phyloP scores from a whole-genome alignment of 2,329 filamentous ascomycete species.

The Calonectria henricotiae region DNA sequence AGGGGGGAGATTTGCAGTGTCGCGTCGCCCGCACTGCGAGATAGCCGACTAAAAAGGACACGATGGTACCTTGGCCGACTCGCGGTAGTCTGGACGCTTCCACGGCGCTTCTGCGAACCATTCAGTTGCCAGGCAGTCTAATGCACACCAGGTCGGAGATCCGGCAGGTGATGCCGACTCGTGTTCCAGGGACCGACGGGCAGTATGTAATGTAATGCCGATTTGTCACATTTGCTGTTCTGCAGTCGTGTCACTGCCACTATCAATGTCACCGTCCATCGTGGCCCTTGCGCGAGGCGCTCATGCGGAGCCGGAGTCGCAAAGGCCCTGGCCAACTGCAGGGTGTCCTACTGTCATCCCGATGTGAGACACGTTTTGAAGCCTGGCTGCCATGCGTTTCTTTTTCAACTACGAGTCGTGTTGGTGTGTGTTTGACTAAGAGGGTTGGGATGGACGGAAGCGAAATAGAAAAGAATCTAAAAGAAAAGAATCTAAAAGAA shows the following conservation, averaged over 20 bases:
- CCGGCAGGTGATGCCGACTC: conserved; percentile 1
- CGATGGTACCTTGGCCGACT: conserved; percentile 15
- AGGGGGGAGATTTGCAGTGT: conserved; percentile 17
- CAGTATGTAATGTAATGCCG: background rate
- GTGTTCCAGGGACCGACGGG: background rate
- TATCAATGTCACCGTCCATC: background rate
- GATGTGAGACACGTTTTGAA: conserved; percentile 18
- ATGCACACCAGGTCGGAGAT: conserved; percentile 18
- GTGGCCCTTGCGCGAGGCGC: background rate
- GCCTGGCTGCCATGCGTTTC: background rate
- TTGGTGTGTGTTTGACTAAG: conserved; percentile 13
- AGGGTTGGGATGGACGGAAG: background rate
- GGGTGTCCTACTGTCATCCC: conserved; percentile 6
- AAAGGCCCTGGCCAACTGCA: conserved; percentile 4
- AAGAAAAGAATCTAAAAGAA: background rate
- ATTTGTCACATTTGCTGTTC: conserved; percentile 2
- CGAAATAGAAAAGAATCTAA: background rate
- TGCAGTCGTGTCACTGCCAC: conserved; percentile 9
- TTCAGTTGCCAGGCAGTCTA: background rate
- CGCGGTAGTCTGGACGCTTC: conserved; percentile 19
- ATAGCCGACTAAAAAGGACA: conserved; percentile 27
- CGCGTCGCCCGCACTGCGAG: conserved; percentile 18
- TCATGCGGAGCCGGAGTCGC: background rate
- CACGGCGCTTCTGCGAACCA: conserved; percentile 21
- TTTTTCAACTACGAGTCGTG: conserved; percentile 5